Evolutionary conservation across 495 filamentous ascomycete species (phyloP), one percentile per base, ranked within the genome.

Genomic region (Physcia stellaris): DNA sequence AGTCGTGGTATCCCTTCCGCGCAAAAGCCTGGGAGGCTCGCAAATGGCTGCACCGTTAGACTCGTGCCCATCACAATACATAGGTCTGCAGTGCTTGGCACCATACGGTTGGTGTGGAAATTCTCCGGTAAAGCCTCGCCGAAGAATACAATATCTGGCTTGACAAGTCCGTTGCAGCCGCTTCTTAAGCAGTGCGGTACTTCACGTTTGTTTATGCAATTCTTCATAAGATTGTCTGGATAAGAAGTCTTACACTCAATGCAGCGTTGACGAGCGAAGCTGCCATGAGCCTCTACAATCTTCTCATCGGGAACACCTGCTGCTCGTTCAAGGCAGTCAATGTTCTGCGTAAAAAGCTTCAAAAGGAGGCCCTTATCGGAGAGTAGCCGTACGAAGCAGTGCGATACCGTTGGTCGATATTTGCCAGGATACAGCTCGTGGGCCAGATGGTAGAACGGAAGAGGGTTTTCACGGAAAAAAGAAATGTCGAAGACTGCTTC

Each of bases 61-160:
- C 86, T 94, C 4, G 88, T 94, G 2, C 90, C 90, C 75, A 96
- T 83, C 27, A 98, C 68, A 27, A 98, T 79, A 35, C 77, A 75
- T 21, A 96, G 58, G 55, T 96, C 88, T 3, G 86, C 84, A 43
- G 65, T 52, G 12, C 49, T 59, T 1, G 75, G 70, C 13, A 80
- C 47, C 17, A 49, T 41, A 16, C 62, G 59, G 42, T 76, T 80
- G 3, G 57, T 46, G 48, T 78, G 76, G 56, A 96, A 98, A 0
- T 54, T 50, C 7, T 55, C 54, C 0, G 90, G 92, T 20, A 98
- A 61, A 18, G 73, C 63, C 59, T 98, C 90, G 32, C 88, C 90
- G 50, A 96, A 98, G 61, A 98, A 98, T 3, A 93, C 86, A 59
- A 98, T 96, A 49, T 95, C 88, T 2, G 90, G 90, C 59, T 98